phyloP scores from a whole-genome alignment of 2,329 filamentous ascomycete species.

The Aspergillus pseudotamarii region DNA sequence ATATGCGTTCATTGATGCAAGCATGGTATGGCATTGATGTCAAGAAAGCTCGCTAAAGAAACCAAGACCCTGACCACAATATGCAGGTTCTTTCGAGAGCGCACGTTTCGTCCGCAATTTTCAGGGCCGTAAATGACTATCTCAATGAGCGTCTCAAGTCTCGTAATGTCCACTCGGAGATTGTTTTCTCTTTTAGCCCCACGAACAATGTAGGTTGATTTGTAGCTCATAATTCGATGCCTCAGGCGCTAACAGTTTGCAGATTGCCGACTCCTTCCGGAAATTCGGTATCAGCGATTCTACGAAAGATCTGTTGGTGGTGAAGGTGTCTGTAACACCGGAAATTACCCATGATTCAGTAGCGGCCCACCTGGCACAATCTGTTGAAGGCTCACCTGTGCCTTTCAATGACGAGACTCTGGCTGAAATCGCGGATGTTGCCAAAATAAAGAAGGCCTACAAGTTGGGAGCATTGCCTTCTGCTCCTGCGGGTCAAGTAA shows the following conservation, averaged over 20 bases:
- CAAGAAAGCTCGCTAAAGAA: neutral
- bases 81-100: slow-evolving; percentile 68
- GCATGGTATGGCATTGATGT: slow-evolving; percentile 61
- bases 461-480: slow-evolving; percentile 70
- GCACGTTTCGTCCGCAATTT: slow-evolving; percentile 75
- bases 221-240: slow-evolving; percentile 10
- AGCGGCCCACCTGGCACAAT: slow-evolving; percentile 61
- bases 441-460: slow-evolving; percentile 80
- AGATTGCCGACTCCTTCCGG: slow-evolving; percentile 92
- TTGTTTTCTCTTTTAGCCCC: slow-evolving; percentile 76
- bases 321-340: slow-evolving; percentile 70
- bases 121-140: slow-evolving; percentile 72
- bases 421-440: slow-evolving; percentile 61
- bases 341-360: slow-evolving; percentile 52
- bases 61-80: slow-evolving; percentile 7
- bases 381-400: slow-evolving; percentile 64
- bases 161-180: slow-evolving; percentile 85
- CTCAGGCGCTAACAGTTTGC: slow-evolving; percentile 21
- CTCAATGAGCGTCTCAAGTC: slow-evolving; percentile 68
- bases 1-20: slow-evolving; percentile 90
- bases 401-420: slow-evolving; percentile 68
- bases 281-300: slow-evolving; percentile 77
- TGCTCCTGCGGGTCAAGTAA: slow-evolving; percentile 25
- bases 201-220: slow-evolving; percentile 73
- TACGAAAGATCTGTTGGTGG: slow-evolving; percentile 72